Percentiles rank a stretch among this genome's conserved stretches.
phyloP scores from a whole-genome alignment of 2,329 filamentous ascomycete genomes.

The Aspergillus neotritici region DNA sequence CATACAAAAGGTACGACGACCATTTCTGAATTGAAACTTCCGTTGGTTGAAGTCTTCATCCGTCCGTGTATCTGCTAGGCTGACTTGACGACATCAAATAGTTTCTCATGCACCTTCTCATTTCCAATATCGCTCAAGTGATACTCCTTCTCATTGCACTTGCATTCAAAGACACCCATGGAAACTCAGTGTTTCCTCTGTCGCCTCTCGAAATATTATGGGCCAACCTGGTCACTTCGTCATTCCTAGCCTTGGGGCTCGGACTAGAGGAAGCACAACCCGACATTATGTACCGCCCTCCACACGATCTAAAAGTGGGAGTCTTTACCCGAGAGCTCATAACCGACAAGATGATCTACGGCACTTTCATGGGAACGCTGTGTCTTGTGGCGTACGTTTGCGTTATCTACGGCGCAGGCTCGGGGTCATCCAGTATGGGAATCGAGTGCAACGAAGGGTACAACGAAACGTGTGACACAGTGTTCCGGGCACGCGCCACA shows the following conservation, averaged over 20 bases:
- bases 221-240: slow-evolving; percentile 88
- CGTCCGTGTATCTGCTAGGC: neutral
- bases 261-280: slow-evolving; percentile 69
- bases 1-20: slow-evolving; percentile 59
- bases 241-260: slow-evolving; percentile 78
- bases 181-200: slow-evolving; percentile 75
- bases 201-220: slow-evolving; percentile 81
- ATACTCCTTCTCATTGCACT: slow-evolving; percentile 74
- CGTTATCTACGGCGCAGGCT: slow-evolving; percentile 34
- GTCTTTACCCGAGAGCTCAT: slow-evolving; percentile 40
- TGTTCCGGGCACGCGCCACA: slow-evolving; percentile 65
- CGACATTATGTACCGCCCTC: slow-evolving; percentile 74
- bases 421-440: slow-evolving; percentile 47
- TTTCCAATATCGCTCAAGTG: slow-evolving; percentile 78
- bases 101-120: slow-evolving; percentile 72
- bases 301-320: slow-evolving; percentile 53
- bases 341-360: slow-evolving; percentile 39
- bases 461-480: slow-evolving; percentile 45
- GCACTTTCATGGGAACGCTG: slow-evolving; percentile 44
- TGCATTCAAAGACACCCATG: slow-evolving; percentile 65
- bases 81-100: slow-evolving; percentile 27
- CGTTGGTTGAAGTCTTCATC: too few species aligned
- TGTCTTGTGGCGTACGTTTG: slow-evolving; percentile 37
- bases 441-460: slow-evolving; percentile 50
- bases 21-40: too few species aligned